Evolutionary conservation across 2,329 filamentous ascomycete genomes (phyloP), one percentile per base, ranked within the genome.

Genomic region (Venturia carpophila): DNA sequence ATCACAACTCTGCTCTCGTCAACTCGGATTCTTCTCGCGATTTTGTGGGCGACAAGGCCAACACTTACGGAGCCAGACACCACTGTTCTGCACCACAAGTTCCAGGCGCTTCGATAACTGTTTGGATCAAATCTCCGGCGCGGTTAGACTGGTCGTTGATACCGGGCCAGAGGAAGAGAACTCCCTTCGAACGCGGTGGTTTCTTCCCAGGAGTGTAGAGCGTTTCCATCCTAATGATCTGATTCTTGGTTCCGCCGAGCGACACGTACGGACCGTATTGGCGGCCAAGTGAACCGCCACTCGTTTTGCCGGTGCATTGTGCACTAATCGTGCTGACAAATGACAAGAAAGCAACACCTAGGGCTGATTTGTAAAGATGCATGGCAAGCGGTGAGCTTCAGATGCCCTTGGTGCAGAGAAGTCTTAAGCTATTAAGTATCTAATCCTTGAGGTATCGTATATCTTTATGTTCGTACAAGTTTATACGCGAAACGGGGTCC

Each of bases 131-230:
- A 21, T 61, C 34, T 24, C 34, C 34, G 4, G 27, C 49, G 1
- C 27, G 11, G 10, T 30, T 37, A 13, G 24, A 3, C 13, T 30
- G 24, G 30, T 56, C 49, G 30, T 30, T 30, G 5, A 61, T 41
- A 9, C 58, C 58, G 19, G 58, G 58, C 34, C 58, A 61, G 24
- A 61, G 58, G 27, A 61, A 42, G 13, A 61, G 58, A 30, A 42
- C 21, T 13, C 34, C 58, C 13, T 61, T 61, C 6, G 58, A 37
- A 17, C 34, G 37, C 6, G 21, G 27, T 21, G 27, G 37, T 15
- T 34, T 61, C n/a, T 41, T 37, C 34, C 58, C 58, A 13, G 58
- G 58, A 6, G 58, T 61, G 58, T 42, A 61, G n/a, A 45, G 27
- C 24, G 58, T 61, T 34, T 61, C 58, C n/a, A 45, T 61, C 37